Evolutionary conservation across 2,329 filamentous ascomycete species (phyloP).

Genomic region (Colletotrichum sp.): DNA sequence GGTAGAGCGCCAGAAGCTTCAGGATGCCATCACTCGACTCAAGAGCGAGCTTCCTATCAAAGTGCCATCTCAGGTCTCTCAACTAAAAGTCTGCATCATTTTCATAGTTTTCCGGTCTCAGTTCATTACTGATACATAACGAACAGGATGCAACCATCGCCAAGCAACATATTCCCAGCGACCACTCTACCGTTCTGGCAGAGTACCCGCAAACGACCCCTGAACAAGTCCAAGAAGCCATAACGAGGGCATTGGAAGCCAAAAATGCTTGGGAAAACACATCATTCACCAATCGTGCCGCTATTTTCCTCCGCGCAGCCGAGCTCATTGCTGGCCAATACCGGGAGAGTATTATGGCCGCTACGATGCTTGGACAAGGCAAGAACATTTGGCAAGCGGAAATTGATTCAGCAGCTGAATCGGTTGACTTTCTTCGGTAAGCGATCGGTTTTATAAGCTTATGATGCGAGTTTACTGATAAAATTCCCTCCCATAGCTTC

Average conservation of each 20-base stretch:
- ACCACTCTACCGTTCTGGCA: slow-evolving; percentile 78
- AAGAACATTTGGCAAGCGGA: slow-evolving; percentile 99
- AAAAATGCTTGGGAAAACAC: slow-evolving; percentile 85
- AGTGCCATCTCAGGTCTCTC: background rate
- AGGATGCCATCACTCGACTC: background rate
- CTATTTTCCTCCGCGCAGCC: slow-evolving; percentile 93
- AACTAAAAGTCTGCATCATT: background rate
- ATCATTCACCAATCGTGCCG: slow-evolving; percentile 88
- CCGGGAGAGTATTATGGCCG: slow-evolving; percentile 93
- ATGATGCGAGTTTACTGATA: background rate
- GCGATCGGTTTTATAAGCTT: no score
- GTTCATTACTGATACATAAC: background rate
- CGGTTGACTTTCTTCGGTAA: slow-evolving; percentile 82
- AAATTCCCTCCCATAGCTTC: slow-evolving; percentile 51
- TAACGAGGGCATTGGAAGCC: slow-evolving; percentile 81
- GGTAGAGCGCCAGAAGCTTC: background rate
- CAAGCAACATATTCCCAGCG: slow-evolving; percentile 55
- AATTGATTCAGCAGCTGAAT: slow-evolving; percentile 94
- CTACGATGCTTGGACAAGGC: slow-evolving; percentile 94
- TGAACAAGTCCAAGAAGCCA: slow-evolving; percentile 78
- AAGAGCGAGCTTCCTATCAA: background rate
- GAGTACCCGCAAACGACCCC: slow-evolving; percentile 83
- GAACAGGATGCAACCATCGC: background rate
- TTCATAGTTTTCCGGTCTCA: accelerated
- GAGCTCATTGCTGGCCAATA: slow-evolving; percentile 92